phyloP scores from a whole-genome alignment of 345 rosid genomes.

The Citrus sinensis region DNA sequence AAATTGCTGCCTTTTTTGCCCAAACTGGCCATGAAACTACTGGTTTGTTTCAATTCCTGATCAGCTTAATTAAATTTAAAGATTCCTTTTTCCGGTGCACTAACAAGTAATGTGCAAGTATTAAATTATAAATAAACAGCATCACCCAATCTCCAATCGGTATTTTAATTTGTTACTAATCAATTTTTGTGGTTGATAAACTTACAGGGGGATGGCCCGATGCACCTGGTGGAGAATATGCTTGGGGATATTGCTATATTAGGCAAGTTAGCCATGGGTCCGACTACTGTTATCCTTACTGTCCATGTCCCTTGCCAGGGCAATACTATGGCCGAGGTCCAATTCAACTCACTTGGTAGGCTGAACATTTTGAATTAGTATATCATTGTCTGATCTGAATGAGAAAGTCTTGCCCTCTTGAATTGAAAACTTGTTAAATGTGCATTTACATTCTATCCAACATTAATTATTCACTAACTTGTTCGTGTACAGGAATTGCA shows the following conservation, averaged over 20 bases:
- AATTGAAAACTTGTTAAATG: neutral
- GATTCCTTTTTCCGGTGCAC: too few species aligned
- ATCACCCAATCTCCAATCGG: too few species aligned
- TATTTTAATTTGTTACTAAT: neutral
- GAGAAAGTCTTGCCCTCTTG: neutral
- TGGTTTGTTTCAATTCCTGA: constrained; percentile 16
- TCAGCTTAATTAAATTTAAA: too few species aligned
- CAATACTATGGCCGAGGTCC: constrained; percentile 73
- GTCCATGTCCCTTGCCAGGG: constrained; percentile 37
- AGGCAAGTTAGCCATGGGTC: constrained; percentile 36
- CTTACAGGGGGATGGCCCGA: constrained; percentile 44
- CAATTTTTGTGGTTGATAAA: neutral
- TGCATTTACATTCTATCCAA: neutral
- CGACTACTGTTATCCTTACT: constrained; percentile 31
- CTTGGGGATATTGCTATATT: constrained; percentile 61
- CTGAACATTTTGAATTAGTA: too few species aligned
- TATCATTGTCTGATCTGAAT: too few species aligned
- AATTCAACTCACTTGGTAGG: constrained; percentile 51
- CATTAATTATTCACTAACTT: too few species aligned
- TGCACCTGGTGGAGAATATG: constrained; percentile 57
- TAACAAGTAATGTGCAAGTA: too few species aligned
- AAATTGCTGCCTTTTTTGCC: constrained; percentile 61
- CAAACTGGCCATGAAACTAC: constrained; percentile 63
- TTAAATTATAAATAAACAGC: too few species aligned
- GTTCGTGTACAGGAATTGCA: constrained; percentile 45